Percentiles rank a stretch among this genome's conserved stretches.
Conservation (phyloP, 1,139 yeast species). For the Zygosaccharomyces sapae region DNA sequence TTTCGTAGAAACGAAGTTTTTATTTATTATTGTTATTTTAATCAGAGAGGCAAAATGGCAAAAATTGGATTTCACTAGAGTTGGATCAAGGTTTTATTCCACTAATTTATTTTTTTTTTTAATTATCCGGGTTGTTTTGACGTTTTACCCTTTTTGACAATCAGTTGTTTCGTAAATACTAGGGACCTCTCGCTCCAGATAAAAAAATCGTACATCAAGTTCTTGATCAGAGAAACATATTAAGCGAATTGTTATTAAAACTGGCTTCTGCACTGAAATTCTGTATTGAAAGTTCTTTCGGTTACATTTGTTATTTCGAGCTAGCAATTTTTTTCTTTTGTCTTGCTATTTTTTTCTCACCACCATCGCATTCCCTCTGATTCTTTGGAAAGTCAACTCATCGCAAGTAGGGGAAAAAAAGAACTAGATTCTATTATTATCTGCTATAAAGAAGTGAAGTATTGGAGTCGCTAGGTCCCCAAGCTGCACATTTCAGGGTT, state of each 20-base stretch:
- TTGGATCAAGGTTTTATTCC: not conserved
- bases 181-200: not conserved
- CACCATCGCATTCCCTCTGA: not conserved
- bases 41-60: not conserved
- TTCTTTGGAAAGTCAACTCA: not conserved
- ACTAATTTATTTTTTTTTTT: not conserved
- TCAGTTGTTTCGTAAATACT: not conserved
- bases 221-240: not conserved
- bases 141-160: not conserved
- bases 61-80: not conserved
- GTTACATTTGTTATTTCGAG: not conserved
- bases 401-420: not conserved
- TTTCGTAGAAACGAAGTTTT: not conserved
- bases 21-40: not conserved
- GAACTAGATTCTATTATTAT: not conserved
- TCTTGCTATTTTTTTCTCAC: not conserved
- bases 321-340: not conserved
- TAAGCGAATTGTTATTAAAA: not conserved
- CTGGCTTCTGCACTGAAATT: not conserved
- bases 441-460: not conserved
- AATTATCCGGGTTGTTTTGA: not conserved
- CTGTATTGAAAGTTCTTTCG: no score
- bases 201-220: not conserved
- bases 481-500: not conserved
- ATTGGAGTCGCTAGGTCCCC: not conserved